Evolutionary conservation across 2,329 filamentous ascomycete genomes (phyloP), one percentile per base, ranked within the genome.

Genomic region (Penicillium sp.): DNA sequence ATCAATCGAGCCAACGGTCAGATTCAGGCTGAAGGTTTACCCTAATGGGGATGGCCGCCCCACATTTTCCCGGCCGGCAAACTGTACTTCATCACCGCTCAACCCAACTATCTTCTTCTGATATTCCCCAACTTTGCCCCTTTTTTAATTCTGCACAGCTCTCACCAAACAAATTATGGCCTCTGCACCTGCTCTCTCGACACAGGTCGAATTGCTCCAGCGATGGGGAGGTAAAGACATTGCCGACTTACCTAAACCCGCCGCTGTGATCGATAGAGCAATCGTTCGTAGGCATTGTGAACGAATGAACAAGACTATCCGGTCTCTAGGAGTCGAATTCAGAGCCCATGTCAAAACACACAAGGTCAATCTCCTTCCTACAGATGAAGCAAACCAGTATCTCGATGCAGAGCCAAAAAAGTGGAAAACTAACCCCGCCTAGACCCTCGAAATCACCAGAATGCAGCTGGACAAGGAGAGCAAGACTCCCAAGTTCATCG

Each of bases 341-440:
- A 79, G 90, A 54, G 87, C 88, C 1, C 90, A 94, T 70, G 85
- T 93, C 55, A 94, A 94, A 75, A 92, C 89, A 19, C 90, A 94
- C 71, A 94, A 94, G 78, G 88, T 87, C 72, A 51, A 66, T 51
- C 3, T 0, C 1, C 9, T 7, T 14, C 6, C 10, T 11, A 18
- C 8, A 5, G 13, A 23, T 16, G 13, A 9, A 14, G 24, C 14
- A 14, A 10, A 14, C 5, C 24, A 26, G 18, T 46, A 19, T 7
- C 10, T 10, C 16, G 16, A 40, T 16, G 43, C 5, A 52, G 8
- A 21, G 5, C 24, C 16, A n/a, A 14, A 19, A 6, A 43, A 28
- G n/a, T 9, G 3, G 16, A 39, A 37, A 13, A 18, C 26, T 47
- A 24, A 55, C 18, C 23, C 23, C 23, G 14, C 7, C 5, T 26